Percentiles rank a stretch among this genome's conserved stretches.
Conservation (phyloP, 805 yeast genomes). For the Komagataella pastoris region DNA sequence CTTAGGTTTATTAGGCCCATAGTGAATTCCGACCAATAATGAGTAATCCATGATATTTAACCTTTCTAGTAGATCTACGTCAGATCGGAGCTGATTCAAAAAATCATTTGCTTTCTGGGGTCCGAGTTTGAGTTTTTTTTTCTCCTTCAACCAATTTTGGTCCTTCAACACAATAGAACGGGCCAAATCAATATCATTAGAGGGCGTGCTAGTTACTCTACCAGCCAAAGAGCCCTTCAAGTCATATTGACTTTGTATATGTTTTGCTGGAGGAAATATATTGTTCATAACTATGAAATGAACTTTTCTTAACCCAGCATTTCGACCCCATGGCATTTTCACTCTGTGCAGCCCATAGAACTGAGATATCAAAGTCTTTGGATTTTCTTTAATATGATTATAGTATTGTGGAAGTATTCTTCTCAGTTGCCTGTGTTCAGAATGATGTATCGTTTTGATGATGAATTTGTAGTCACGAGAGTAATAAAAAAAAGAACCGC, state of each 20-base stretch:
- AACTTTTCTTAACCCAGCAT: constrained; percentile 46
- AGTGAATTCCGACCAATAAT: constrained; percentile 77
- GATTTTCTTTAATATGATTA: constrained; percentile 67
- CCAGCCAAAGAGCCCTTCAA: constrained; percentile 91
- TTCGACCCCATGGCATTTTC: constrained; percentile 64
- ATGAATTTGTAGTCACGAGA: constrained; percentile 89
- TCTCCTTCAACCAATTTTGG: constrained; percentile 68
- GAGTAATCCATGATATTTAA: constrained; percentile 95
- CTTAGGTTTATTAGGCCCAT: constrained; percentile 23
- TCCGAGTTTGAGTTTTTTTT: constrained; percentile 60
- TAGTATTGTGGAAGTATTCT: constrained; percentile 65
- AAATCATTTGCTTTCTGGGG: constrained; percentile 50
- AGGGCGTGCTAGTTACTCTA: constrained; percentile 34
- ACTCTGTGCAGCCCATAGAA: constrained; percentile 92
- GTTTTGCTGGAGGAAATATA: constrained; percentile 86
- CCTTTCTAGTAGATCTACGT: constrained; percentile 57
- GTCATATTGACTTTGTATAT: constrained; percentile 76
- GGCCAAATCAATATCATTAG: constrained; percentile 13
- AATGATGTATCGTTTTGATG: constrained; percentile 88
- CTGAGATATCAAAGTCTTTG: constrained; percentile 85
- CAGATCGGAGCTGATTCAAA: constrained; percentile 58
- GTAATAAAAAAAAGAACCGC: constrained; percentile 92
- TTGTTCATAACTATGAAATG: constrained; percentile 96
- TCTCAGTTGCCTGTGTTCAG: constrained; percentile 80
- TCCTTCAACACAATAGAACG: constrained; percentile 59